phyloP scores from a whole-genome alignment of 352 stramenopile species.

The Phytophthora sp. region DNA sequence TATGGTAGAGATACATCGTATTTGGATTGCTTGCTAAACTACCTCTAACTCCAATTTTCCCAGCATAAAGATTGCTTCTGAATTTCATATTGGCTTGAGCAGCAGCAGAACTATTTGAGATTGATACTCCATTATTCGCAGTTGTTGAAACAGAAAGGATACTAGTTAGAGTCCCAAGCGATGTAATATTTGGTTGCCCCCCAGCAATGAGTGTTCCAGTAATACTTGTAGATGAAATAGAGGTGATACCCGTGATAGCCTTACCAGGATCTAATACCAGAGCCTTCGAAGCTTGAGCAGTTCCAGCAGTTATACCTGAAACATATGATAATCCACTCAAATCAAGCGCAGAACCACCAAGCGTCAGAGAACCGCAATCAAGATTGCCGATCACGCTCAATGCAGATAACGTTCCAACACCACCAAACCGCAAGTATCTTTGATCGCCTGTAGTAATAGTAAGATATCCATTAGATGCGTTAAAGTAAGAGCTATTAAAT shows the following conservation, averaged over 20 bases:
- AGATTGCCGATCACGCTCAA: neutral
- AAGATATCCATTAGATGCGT: neutral
- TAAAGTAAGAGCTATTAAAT: neutral
- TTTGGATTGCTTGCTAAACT: neutral
- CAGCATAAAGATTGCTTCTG: neutral
- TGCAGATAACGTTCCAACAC: neutral
- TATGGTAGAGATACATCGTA: neutral
- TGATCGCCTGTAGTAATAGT: neutral
- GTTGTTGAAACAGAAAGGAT: neutral
- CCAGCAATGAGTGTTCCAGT: neutral
- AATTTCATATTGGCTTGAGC: neutral
- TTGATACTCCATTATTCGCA: neutral
- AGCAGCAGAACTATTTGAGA: neutral
- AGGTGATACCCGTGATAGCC: neutral
- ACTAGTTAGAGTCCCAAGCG: neutral
- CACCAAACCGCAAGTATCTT: neutral
- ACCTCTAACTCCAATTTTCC: neutral
- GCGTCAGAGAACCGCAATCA: neutral
- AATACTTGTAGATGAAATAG: neutral
- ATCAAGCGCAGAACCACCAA: neutral
- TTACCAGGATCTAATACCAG: neutral
- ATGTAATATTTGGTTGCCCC: neutral
- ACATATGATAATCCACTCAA: neutral
- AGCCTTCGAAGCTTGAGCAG: neutral
- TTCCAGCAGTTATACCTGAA: neutral